A percentile compares a stretch with the other conserved stretches of the same genome.
These are phyloP conservation scores for Pleurotus eryngii DNA, from an alignment of 768 basidiomycete species.

Conservation along the genomic window DNA sequence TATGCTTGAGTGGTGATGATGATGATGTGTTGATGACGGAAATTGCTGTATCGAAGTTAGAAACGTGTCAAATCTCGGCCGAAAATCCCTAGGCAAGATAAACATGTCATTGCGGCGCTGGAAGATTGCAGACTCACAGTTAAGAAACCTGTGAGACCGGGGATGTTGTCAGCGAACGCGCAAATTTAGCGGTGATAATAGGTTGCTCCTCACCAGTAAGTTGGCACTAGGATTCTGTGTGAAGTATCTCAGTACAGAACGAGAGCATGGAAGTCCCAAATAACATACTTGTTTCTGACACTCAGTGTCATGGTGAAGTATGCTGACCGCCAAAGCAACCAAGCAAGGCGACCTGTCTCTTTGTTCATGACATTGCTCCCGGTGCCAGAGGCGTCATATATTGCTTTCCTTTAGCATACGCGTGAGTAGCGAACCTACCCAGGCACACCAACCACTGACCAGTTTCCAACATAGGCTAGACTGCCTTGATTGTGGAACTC, in stretches of 20 bases:
- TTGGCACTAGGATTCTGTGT: conserved; percentile 58
- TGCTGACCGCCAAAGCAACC: conserved; percentile 78
- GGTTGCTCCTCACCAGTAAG: conserved; percentile 38
- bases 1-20: too few relatives aligned
- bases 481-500: conserved; percentile 71
- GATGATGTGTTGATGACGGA: too few relatives aligned
- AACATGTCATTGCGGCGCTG: too few relatives aligned
- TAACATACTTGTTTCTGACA: conserved; percentile 61
- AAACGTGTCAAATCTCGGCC: conserved; percentile 73
- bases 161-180: too few relatives aligned
- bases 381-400: conserved; percentile 63
- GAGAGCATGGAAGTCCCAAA: not conserved
- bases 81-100: conserved; percentile 54
- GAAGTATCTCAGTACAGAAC: not conserved
- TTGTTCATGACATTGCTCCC: conserved; percentile 49
- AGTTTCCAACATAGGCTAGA: conserved; percentile 78
- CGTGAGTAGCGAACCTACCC: not conserved
- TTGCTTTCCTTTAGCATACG: conserved; percentile 55
- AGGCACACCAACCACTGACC: conserved; percentile 33
- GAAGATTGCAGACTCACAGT: too few relatives aligned
- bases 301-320: conserved; percentile 80
- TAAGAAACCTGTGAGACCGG: too few relatives aligned
- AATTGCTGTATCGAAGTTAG: conserved; percentile 24
- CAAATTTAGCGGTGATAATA: too few relatives aligned
- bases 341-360: conserved; percentile 67